These are phyloP conservation scores for Metarhizium humberi DNA, from an alignment of 2,329 filamentous ascomycete genomes.

Conservation along the genomic window DNA sequence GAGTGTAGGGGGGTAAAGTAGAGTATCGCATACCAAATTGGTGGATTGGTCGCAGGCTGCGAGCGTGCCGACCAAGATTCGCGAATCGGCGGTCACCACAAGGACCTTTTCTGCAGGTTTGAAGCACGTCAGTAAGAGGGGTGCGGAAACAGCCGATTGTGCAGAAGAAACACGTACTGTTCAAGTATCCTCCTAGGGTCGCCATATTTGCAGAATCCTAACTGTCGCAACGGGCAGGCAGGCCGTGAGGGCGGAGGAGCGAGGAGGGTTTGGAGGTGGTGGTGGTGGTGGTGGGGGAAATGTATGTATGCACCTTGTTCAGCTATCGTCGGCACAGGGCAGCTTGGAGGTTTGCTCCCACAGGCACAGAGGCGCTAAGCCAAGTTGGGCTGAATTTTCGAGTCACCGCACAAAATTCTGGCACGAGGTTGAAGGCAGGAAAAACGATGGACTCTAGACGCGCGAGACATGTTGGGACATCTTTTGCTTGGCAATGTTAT, in stretches of 20 bases:
- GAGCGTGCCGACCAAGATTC: conserved; percentile 74
- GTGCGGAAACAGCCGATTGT: background rate
- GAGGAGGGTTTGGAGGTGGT: background rate
- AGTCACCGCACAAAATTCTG: background rate
- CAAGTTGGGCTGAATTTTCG: background rate
- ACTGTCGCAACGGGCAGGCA: background rate
- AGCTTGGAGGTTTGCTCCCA: background rate
- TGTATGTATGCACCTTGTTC: background rate
- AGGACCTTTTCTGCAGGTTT: conserved; percentile 67
- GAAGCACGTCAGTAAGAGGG: background rate
- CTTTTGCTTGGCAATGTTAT: no score
- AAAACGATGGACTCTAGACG: background rate
- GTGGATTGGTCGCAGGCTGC: conserved; percentile 84
- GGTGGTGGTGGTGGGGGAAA: background rate
- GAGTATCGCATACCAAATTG: conserved; percentile 54
- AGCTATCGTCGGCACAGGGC: background rate
- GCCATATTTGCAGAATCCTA: conserved; percentile 22
- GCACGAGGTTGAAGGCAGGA: background rate
- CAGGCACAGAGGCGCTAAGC: background rate
- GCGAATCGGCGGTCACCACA: conserved; percentile 85
- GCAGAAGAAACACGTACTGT: conserved; percentile 23
- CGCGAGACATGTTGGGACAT: no score
- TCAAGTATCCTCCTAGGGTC: conserved; percentile 34
- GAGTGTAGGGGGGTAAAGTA: background rate
- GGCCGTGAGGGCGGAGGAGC: background rate